Base-by-base conservation (phyloP, 148 eudicot genomes). In the Vaccinium macrocarpon region DNA sequence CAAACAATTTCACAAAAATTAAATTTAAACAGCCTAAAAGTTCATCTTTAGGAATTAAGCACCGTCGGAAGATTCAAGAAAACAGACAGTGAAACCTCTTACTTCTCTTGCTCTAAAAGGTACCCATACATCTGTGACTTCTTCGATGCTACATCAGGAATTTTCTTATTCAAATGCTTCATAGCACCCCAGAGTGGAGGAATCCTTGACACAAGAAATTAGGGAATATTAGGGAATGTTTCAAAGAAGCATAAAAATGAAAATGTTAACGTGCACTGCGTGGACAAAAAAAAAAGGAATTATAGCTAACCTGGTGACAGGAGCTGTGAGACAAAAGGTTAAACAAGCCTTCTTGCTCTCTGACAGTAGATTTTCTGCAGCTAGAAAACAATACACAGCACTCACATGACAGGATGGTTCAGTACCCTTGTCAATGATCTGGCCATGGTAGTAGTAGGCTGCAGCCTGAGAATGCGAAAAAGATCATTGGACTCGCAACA, bases 381-480 rank as follows among this genome's bases (percentile, higher is more conserved):
- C 96, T 42, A 90, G 90, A 75, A 95, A 91, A 86, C 95, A 92
- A 76, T 91, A 89, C 18, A 95, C 87, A 32, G 93, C 99, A 70
- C 86, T 90, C 29, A 88, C 70, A 81, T 93, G 99, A 76, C 90
- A 85, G n/a, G 90, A 90, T 16, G 95, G 95, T 76, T 93, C 94
- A 15, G 86, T 88, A 42, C 96, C 93, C 88, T 97, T 97, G 89
- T 97, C 99, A 8, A 92, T 52, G 38, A 96, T 92, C 82, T 95
- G 81, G 42, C 94, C 97, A 82, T 97, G 98, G 86, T 92, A 97
- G 86, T 91, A 93, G 89, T 95, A 97, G n/a, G 99, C 96, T 85
- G 91, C 98, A 84, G 95, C 97, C 99, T 97, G 90, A 52, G 55
- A 64, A 68, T 66, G 50, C 46, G 10, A 27, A 64, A 16, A 2